Evolutionary conservation across 148 eudicot genomes (phyloP).

Genomic region (Tetragonia tetragonoides): DNA sequence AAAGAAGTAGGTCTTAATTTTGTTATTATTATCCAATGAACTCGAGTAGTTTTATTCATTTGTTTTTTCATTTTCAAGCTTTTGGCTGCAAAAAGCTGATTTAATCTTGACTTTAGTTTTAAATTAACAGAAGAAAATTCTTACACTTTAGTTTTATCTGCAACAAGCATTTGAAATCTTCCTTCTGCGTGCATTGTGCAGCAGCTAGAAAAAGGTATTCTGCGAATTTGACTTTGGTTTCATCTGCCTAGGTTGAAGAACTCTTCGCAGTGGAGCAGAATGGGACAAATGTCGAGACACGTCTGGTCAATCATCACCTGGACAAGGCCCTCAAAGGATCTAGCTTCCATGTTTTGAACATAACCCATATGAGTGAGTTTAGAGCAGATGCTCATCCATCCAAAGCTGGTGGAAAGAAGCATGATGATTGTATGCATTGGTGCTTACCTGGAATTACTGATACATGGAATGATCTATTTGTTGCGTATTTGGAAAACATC

Average conservation of each 20-base stretch:
- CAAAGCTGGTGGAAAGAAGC: constrained; percentile 88
- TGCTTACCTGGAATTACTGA: constrained; percentile 95
- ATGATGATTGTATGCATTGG: constrained; percentile 99
- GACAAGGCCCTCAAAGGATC: constrained; percentile 55
- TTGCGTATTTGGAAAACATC: constrained; percentile 45
- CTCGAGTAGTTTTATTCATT: neutral
- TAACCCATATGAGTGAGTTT: constrained; percentile 78
- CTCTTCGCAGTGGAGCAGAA: constrained; percentile 63
- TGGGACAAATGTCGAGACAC: constrained; percentile 83
- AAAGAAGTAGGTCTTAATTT: constrained; percentile 46
- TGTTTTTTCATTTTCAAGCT: neutral
- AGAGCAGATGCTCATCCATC: constrained; percentile 98
- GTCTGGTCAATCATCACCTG: constrained; percentile 72
- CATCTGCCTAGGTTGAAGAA: constrained; percentile 49
- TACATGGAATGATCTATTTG: constrained; percentile 89
- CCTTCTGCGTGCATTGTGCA: neutral
- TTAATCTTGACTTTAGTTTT: too few species aligned
- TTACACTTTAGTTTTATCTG: neutral
- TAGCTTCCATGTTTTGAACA: constrained; percentile 57
- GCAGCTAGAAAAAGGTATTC: neutral
- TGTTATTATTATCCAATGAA: neutral
- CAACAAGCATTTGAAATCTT: neutral
- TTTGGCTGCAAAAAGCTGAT: neutral
- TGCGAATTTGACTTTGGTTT: neutral
- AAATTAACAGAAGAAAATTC: too few species aligned